phyloP scores from a whole-genome alignment of 78 protist genomes.

The Bigelowiella natans region DNA sequence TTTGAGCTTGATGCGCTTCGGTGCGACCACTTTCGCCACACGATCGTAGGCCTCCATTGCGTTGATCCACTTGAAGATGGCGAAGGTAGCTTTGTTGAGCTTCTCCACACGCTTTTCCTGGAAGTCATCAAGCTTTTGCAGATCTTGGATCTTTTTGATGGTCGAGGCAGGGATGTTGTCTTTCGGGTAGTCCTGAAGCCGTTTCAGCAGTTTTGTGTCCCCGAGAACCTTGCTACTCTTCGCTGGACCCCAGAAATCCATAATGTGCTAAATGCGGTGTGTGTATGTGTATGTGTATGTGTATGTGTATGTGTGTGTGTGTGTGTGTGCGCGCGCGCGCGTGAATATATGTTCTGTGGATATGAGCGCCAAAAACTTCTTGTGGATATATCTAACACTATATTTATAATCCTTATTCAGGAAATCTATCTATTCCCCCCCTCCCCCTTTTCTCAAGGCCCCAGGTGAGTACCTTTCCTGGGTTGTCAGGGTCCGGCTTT shows the following conservation, averaged over 20 bases:
- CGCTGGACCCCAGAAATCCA: constrained; percentile 36
- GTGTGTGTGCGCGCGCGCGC: constrained; percentile 54
- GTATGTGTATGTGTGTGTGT: constrained; percentile 20
- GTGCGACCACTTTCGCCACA: background rate
- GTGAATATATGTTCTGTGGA: too few species aligned
- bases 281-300: background rate
- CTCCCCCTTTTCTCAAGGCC: background rate
- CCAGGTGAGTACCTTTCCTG: background rate
- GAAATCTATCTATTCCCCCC: too few species aligned
- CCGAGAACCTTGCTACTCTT: constrained; percentile 6
- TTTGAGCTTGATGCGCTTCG: background rate
- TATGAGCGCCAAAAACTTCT: too few species aligned
- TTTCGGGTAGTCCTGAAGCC: constrained; percentile 34
- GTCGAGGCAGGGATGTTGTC: constrained; percentile 34
- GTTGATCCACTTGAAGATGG: background rate
- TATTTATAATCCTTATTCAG: constrained; percentile 24
- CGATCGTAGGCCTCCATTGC: background rate
- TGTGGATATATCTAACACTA: constrained; percentile 35
- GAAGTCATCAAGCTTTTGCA: too few species aligned
- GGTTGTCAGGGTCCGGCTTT: background rate
- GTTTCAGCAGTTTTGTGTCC: constrained; percentile 21
- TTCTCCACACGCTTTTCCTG: background rate
- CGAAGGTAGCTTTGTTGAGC: background rate
- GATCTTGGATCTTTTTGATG: constrained; percentile 19
- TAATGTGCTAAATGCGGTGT: background rate